Evolutionary conservation across 139 green algal species (phyloP).

Genomic region (Chlorella sp.): DNA sequence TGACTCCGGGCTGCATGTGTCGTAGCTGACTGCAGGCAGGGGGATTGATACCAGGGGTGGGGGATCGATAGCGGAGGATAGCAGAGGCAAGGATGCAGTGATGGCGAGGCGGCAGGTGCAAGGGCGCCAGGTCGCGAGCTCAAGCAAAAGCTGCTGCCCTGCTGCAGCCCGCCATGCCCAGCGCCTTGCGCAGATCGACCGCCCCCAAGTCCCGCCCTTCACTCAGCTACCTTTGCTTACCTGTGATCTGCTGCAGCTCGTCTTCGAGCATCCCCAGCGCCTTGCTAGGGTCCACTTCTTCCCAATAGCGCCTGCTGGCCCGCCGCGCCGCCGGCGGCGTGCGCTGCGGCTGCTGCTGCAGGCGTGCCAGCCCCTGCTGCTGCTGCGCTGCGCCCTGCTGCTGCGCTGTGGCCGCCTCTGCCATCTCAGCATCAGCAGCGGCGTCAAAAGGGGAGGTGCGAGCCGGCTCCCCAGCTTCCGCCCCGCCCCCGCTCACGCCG

Average conservation of each 20-base stretch:
- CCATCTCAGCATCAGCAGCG: too few relatives aligned
- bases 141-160: background rate
- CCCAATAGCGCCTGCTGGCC: constrained; percentile 6
- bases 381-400: background rate
- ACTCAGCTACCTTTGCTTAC: background rate
- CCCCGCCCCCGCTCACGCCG: background rate
- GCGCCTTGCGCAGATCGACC: background rate
- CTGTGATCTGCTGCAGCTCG: constrained; percentile 39
- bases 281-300: constrained; percentile 10
- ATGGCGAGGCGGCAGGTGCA: background rate
- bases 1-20: background rate
- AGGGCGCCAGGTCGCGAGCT: background rate
- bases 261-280: constrained; percentile 62
- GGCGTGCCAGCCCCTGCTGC: background rate
- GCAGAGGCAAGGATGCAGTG: background rate
- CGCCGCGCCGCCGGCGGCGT: background rate
- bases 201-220: background rate
- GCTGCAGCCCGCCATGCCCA: background rate
- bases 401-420: too few relatives aligned
- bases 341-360: background rate
- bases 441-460: too few relatives aligned
- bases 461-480: background rate
- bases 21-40: background rate
- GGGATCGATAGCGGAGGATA: too few relatives aligned
- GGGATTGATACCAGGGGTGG: too few relatives aligned